Conservation (phyloP, 257 asterid species). For the Orobanche coerulescens region DNA sequence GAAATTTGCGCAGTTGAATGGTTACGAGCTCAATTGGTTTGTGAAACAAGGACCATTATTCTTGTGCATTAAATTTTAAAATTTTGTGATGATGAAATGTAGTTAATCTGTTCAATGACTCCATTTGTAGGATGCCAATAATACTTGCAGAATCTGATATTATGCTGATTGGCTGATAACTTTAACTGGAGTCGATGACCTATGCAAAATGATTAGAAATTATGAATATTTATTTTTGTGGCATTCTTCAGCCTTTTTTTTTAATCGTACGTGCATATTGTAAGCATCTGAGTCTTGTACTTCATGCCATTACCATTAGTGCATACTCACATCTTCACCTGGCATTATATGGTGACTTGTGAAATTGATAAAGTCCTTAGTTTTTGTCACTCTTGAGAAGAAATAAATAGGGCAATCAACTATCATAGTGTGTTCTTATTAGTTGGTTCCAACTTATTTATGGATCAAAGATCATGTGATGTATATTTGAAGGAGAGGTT, state of each 20-base stretch:
- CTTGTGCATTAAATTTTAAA: slow-evolving; percentile 7
- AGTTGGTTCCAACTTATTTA: not conserved
- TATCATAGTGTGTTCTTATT: not conserved
- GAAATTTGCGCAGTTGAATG: slow-evolving; percentile 7
- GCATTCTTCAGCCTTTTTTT: slow-evolving; percentile 1
- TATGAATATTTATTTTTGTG: slow-evolving; percentile 4
- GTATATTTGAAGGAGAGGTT: not conserved
- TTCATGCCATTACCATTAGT: slow-evolving; percentile 1
- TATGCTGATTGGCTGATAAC: slow-evolving; percentile 20
- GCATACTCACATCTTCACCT: slow-evolving; percentile 5
- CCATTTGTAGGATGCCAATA: not conserved
- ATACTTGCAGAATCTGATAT: slow-evolving; percentile 5
- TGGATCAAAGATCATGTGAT: not conserved
- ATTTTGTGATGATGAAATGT: slow-evolving; percentile 17
- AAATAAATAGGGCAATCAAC: not conserved
- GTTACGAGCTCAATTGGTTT: slow-evolving; percentile 9
- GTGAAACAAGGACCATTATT: slow-evolving; percentile 5
- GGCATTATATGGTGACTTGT: slow-evolving; percentile 5
- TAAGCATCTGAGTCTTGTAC: not conserved
- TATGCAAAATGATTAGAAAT: slow-evolving; percentile 13
- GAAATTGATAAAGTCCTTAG: slow-evolving; percentile 10
- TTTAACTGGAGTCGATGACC: slow-evolving; percentile 17
- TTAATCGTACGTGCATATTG: slow-evolving; percentile 2
- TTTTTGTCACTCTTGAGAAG: not conserved
- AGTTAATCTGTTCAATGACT: slow-evolving; percentile 5